Evolutionary conservation across 164 flowering plant species (phyloP).

Genomic region (Magnolia kwangsiensis): DNA sequence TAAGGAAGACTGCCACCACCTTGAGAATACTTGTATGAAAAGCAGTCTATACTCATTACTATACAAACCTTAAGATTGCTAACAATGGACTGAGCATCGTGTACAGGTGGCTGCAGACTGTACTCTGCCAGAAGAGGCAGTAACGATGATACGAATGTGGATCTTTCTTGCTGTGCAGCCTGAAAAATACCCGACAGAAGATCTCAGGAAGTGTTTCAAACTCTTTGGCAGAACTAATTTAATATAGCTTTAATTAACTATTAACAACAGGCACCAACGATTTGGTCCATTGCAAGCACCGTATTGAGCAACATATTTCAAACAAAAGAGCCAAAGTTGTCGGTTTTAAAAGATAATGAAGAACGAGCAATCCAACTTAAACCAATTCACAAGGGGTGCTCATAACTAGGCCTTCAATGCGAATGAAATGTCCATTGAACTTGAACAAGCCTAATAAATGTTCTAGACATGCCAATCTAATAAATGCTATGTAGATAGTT

Average conservation of each 20-base stretch:
- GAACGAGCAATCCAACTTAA: too few relatives aligned
- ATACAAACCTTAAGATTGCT: slow-evolving; percentile 78
- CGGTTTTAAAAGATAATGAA: neutral
- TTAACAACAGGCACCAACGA: neutral
- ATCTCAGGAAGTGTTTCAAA: neutral
- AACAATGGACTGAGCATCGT: slow-evolving; percentile 92
- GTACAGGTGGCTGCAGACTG: slow-evolving; percentile 77
- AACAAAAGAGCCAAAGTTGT: neutral
- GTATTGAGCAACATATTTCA: neutral
- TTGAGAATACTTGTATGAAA: neutral
- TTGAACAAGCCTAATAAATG: neutral
- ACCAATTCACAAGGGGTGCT: too few relatives aligned
- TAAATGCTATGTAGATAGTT: neutral
- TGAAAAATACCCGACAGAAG: slow-evolving; percentile 30
- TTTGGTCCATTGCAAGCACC: neutral
- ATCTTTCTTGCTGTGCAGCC: slow-evolving; percentile 91
- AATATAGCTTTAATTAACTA: neutral
- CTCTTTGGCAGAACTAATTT: neutral
- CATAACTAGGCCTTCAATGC: neutral
- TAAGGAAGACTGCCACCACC: neutral
- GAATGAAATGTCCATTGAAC: neutral
- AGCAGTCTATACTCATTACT: neutral
- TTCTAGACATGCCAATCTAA: neutral
- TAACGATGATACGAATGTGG: slow-evolving; percentile 73
- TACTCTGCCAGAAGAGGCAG: slow-evolving; percentile 89